Evolutionary conservation across 2,329 filamentous ascomycete species (phyloP), one percentile per base, ranked within the genome.

Genomic region (Hymenoscyphus scutula): DNA sequence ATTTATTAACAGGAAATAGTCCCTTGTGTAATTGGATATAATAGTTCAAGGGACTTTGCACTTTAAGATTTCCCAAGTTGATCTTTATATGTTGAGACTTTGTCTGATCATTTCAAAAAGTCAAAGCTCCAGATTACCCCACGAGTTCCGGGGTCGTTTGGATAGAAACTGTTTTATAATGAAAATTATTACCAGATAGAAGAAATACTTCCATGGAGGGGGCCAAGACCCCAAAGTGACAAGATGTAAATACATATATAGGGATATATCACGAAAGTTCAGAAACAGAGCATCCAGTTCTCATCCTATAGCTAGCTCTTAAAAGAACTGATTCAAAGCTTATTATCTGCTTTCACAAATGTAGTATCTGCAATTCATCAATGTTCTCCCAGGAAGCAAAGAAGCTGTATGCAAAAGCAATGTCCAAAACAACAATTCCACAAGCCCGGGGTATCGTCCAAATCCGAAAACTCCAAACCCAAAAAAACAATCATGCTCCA

Each of bases 361-460:
- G n/a, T 34, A 8, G 45, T 10, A 11, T 25, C 32, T 37, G n/a
- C n/a, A 23, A 57, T 37, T 57, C n/a, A 38, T 13, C 8, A 38
- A 25, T 55, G 32, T n/a, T 55, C 15, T 30, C 13, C 30, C 27
- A 30, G 27, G 25, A 32, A 34, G 27, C 27, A 34, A 19, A 55
- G 10, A 8, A 17, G 27, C 11, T 32, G 17, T 55, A 55, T 55
- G 27, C 30, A 34, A 55, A 55, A 55, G 30, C 30, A 55, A 34
- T 34, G 25, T 51, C 45, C 45, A 51, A 51, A 51, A 10, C 30
- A 19, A 13, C 23, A 57, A 23, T 29, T 19, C 19, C 8, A 57
- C 55, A 55, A 19, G 13, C 55, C 32, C 53, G 27, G 34, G 55
- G 55, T 57, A 57, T 57, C 55, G 27, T 57, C 55, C 55, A 19